These are phyloP conservation scores for Aspergillus sclerotiicarbonarius DNA, from an alignment of 495 filamentous ascomycete species.

Conservation along the genomic window DNA sequence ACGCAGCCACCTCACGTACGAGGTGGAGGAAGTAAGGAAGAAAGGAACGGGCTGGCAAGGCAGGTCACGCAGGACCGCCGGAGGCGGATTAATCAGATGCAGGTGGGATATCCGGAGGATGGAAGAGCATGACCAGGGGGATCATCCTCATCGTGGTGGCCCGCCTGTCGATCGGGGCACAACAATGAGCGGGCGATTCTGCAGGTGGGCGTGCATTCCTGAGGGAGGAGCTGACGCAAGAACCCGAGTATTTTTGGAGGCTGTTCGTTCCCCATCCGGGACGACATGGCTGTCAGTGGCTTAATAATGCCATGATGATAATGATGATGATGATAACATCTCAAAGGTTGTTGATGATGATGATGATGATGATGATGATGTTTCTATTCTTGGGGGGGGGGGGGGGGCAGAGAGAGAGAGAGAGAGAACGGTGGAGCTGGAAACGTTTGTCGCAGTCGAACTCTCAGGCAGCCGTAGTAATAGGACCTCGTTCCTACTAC, in stretches of 20 bases:
- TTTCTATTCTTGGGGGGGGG: neutral
- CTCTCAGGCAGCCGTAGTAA: too few species aligned
- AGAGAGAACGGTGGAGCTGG: neutral
- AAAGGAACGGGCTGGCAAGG: neutral
- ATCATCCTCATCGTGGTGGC: neutral
- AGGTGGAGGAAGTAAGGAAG: neutral
- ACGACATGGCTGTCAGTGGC: neutral
- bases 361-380: too few species aligned
- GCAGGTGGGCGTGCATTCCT: constrained; percentile 1
- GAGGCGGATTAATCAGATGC: neutral
- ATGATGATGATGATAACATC: too few species aligned
- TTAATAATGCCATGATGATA: too few species aligned
- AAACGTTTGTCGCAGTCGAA: neutral
- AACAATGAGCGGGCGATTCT: neutral
- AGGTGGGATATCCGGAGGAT: neutral
- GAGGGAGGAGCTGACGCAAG: constrained; percentile 1
- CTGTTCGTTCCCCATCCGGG: neutral
- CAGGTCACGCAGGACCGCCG: neutral
- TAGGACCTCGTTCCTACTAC: too few species aligned
- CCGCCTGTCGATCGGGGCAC: constrained; percentile 1
- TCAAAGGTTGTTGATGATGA: too few species aligned
- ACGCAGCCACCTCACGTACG: neutral
- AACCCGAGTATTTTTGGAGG: too few species aligned
- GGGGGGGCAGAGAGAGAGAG: neutral
- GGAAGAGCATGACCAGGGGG: neutral